Evolutionary conservation across 768 basidiomycete species (phyloP).

Genomic region (Leccinum fibrillosum): DNA sequence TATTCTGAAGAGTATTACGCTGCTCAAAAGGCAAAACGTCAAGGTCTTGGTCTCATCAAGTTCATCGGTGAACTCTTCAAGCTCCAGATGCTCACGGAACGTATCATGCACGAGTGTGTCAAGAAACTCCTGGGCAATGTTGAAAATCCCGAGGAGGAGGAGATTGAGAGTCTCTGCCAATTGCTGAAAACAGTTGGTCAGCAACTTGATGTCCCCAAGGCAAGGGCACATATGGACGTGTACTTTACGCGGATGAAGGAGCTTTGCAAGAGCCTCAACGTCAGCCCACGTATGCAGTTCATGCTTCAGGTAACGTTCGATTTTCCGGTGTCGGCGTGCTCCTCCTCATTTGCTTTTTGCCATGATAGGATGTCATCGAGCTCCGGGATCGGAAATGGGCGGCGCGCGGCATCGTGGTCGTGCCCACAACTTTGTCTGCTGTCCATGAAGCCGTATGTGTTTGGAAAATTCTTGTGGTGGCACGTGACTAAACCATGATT

Average conservation of each 20-base stretch:
- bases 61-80: conserved; percentile 99
- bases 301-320: conserved; percentile 82
- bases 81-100: conserved; percentile 96
- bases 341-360: not conserved
- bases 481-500: conserved; percentile 7
- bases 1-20: conserved; percentile 97
- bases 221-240: conserved; percentile 82
- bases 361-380: conserved; percentile 80
- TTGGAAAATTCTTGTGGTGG: not conserved
- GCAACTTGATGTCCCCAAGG: conserved; percentile 76
- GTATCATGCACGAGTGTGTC: conserved; percentile 98
- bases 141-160: conserved; percentile 95
- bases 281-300: conserved; percentile 87
- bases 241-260: conserved; percentile 92
- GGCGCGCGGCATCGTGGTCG: conserved; percentile 64
- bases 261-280: conserved; percentile 67
- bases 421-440: conserved; percentile 84
- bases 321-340: not conserved
- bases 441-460: conserved; percentile 78
- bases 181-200: conserved; percentile 86
- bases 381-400: conserved; percentile 83
- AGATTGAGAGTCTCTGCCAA: conserved; percentile 94
- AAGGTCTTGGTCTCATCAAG: conserved; percentile 94
- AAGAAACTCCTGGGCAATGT: conserved; percentile 93
- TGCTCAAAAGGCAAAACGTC: conserved; percentile 95